These are phyloP conservation scores for Trypanosoma mega DNA, from an alignment of 208 protist species.

Conservation along the genomic window DNA sequence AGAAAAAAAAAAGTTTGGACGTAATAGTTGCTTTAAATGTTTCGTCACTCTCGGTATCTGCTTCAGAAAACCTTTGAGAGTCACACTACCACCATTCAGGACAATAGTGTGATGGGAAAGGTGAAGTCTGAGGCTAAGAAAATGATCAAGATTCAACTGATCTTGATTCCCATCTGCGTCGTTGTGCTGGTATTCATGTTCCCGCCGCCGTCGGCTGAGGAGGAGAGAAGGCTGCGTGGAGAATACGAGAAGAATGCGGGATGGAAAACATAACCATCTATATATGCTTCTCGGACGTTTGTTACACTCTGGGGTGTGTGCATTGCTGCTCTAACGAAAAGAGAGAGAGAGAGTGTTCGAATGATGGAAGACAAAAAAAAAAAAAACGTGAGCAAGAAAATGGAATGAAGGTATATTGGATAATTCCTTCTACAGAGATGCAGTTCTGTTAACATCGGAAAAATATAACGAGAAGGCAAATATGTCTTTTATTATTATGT, in stretches of 20 bases:
- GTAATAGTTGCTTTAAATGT: constrained; percentile 34
- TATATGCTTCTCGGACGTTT: neutral
- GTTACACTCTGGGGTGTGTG: too few species aligned
- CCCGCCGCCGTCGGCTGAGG: constrained; percentile 54
- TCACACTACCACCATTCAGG: constrained; percentile 32
- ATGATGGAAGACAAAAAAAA: too few species aligned
- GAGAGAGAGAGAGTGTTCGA: neutral
- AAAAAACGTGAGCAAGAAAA: too few species aligned
- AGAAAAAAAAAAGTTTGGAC: too few species aligned
- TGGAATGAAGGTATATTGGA: too few species aligned
- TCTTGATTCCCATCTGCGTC: constrained; percentile 65
- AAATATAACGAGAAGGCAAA: constrained; percentile 9
- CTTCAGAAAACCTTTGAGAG: constrained; percentile 61
- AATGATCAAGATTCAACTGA: constrained; percentile 77
- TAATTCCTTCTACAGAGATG: neutral
- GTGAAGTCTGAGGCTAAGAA: constrained; percentile 75
- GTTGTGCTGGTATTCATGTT: constrained; percentile 65
- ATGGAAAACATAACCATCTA: constrained; percentile 80
- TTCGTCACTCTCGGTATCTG: constrained; percentile 38
- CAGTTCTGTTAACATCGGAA: constrained; percentile 2
- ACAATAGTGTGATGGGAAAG: constrained; percentile 58
- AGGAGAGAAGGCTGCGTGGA: constrained; percentile 65
- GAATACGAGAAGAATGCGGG: constrained; percentile 84
- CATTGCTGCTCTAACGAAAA: too few species aligned
- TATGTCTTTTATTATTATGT: constrained; percentile 12